Evolutionary conservation across 306 rosid genomes (phyloP).

Genomic region (Cicer judaicum): DNA sequence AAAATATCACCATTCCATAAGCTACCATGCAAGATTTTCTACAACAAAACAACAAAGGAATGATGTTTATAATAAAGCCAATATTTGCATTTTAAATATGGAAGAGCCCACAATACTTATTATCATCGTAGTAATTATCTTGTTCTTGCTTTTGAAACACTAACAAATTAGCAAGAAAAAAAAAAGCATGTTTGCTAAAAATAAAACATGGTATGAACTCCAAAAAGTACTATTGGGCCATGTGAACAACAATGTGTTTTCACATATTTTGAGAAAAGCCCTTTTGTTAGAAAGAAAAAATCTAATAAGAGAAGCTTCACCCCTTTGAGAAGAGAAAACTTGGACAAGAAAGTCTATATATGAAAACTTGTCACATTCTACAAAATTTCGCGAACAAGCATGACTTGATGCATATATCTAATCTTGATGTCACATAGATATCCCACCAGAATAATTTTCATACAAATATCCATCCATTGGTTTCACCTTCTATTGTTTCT

Average conservation of each 20-base stretch:
- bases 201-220: constrained; percentile 36
- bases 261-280: constrained; percentile 34
- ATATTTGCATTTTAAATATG: constrained; percentile 28
- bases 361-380: background rate
- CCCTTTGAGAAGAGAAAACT: background rate
- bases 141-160: constrained; percentile 18
- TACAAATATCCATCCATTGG: constrained; percentile 49
- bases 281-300: constrained; percentile 30
- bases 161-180: constrained; percentile 32
- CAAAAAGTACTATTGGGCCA: constrained; percentile 36
- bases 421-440: constrained; percentile 45
- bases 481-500: constrained; percentile 61
- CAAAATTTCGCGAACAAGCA: no score
- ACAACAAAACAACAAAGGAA: background rate
- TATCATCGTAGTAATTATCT: constrained; percentile 34
- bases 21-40: background rate
- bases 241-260: constrained; percentile 36
- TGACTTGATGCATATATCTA: constrained; percentile 29
- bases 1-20: background rate
- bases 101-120: background rate
- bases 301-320: constrained; percentile 27
- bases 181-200: constrained; percentile 34
- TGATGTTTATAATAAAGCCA: background rate
- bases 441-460: constrained; percentile 47
- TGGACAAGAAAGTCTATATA: background rate